Evolutionary conservation across 108 stramenopile genomes (phyloP).

Genomic region (Cyclotella atomus): DNA sequence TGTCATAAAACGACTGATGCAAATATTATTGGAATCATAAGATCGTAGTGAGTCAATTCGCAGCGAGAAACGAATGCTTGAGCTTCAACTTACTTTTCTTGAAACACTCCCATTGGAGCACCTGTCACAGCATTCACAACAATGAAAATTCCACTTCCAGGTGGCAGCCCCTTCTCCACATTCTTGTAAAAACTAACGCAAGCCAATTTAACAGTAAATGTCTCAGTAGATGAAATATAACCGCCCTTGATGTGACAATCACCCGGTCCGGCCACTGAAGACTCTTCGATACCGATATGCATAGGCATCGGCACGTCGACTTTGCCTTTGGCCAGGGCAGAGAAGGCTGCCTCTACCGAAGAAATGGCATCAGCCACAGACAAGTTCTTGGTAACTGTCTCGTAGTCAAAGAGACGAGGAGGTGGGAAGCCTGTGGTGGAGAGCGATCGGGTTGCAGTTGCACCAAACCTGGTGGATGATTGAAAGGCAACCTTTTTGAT

Average conservation of each 20-base stretch:
- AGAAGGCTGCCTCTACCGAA: conserved; percentile 89
- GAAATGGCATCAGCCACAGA: conserved; percentile 85
- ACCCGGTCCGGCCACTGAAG: conserved; percentile 84
- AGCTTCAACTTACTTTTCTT: conserved; percentile 65
- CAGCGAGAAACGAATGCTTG: neutral
- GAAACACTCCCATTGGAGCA: conserved; percentile 88
- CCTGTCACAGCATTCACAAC: conserved; percentile 92
- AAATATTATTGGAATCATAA: neutral
- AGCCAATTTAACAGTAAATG: conserved; percentile 91
- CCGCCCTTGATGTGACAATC: conserved; percentile 95
- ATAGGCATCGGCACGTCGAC: conserved; percentile 97
- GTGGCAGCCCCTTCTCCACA: conserved; percentile 80
- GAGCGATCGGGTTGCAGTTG: conserved; percentile 36
- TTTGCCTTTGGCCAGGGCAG: conserved; percentile 82
- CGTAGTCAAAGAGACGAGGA: conserved; percentile 85
- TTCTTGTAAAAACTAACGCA: conserved; percentile 95
- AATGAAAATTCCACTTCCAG: conserved; percentile 90
- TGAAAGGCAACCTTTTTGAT: neutral
- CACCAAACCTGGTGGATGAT: neutral
- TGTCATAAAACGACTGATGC: conserved; percentile 83
- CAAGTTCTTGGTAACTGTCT: conserved; percentile 78
- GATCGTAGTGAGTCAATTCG: neutral
- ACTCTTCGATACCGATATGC: conserved; percentile 94
- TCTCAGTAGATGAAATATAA: conserved; percentile 75
- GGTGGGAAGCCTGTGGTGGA: conserved; percentile 66